Percentiles rank a stretch among this genome's conserved stretches.
These are phyloP conservation scores for Phoma sp. DNA, from an alignment of 2,329 filamentous ascomycete species.

Conservation along the genomic window DNA sequence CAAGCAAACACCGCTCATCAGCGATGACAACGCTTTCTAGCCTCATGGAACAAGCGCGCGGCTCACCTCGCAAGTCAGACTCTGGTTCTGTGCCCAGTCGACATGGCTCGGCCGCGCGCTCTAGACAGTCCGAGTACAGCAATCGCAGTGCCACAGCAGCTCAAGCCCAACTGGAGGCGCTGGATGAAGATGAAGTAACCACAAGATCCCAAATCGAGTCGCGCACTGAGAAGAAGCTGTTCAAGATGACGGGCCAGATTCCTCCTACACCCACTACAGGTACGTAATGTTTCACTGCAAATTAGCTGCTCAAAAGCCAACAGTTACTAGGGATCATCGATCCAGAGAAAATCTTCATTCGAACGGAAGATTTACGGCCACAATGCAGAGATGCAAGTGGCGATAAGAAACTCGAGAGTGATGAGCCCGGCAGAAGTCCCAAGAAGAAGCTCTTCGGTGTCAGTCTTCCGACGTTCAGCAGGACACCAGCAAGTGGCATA, in stretches of 20 bases:
- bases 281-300: slow-evolving; percentile 10
- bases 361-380: slow-evolving; percentile 29
- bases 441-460: slow-evolving; percentile 51
- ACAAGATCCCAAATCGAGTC: slow-evolving; percentile 51
- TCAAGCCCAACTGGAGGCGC: slow-evolving; percentile 24
- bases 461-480: slow-evolving; percentile 35
- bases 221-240: slow-evolving; percentile 44
- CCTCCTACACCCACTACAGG: slow-evolving; percentile 32
- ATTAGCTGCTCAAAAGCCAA: not conserved
- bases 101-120: slow-evolving; percentile 28
- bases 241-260: slow-evolving; percentile 42
- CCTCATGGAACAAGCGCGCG: slow-evolving; percentile 33
- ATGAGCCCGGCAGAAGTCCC: slow-evolving; percentile 43
- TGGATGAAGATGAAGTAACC: slow-evolving; percentile 43
- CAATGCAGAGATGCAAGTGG: slow-evolving; percentile 24
- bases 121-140: slow-evolving; percentile 32
- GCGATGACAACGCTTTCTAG: slow-evolving; percentile 31
- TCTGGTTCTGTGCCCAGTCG: slow-evolving; percentile 23
- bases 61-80: slow-evolving; percentile 32
- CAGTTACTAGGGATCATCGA: slow-evolving; percentile 7
- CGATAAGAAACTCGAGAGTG: slow-evolving; percentile 14
- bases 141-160: slow-evolving; percentile 19
- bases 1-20: slow-evolving; percentile 22
- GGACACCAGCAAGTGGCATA: slow-evolving; percentile 12
- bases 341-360: slow-evolving; percentile 23